These are phyloP conservation scores for Sarcocystis neurona DNA, from an alignment of 169 alveolate species.

Conservation along the genomic window DNA sequence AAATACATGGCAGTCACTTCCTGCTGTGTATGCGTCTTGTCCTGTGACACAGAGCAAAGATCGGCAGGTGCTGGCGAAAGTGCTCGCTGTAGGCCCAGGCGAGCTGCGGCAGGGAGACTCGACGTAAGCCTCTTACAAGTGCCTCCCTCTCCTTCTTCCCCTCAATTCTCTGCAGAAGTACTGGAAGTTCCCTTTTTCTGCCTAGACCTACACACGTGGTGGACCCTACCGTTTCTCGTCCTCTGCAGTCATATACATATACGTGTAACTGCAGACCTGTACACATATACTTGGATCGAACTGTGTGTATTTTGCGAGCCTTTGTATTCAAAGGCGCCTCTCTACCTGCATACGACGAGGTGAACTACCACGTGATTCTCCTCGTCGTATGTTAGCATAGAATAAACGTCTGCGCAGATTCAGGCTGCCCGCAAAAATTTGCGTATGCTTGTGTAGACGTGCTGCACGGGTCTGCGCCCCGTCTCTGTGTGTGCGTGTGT, in stretches of 20 bases:
- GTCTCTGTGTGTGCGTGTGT: too few species aligned
- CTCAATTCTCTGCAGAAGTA: not conserved
- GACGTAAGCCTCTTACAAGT: not conserved
- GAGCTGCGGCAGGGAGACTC: conserved; percentile 3
- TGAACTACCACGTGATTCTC: not conserved
- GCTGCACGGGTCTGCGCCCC: too few species aligned
- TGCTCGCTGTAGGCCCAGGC: conserved; percentile 53
- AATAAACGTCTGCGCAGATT: too few species aligned
- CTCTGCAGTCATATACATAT: too few species aligned
- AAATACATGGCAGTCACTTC: not conserved
- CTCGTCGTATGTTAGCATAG: not conserved
- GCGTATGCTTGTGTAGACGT: too few species aligned
- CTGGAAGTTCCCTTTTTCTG: not conserved
- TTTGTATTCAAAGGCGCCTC: not conserved
- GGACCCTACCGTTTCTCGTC: too few species aligned
- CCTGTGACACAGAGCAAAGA: not conserved
- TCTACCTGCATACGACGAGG: not conserved
- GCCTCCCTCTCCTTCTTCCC: not conserved
- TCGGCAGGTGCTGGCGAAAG: conserved; percentile 43
- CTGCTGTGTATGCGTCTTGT: not conserved
- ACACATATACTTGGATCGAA: not conserved
- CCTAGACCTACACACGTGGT: too few species aligned
- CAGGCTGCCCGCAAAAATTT: too few species aligned
- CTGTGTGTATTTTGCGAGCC: not conserved
- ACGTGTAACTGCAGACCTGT: not conserved